These are phyloP conservation scores for Suillus paluster DNA, from an alignment of 768 basidiomycete species.

Conservation along the genomic window DNA sequence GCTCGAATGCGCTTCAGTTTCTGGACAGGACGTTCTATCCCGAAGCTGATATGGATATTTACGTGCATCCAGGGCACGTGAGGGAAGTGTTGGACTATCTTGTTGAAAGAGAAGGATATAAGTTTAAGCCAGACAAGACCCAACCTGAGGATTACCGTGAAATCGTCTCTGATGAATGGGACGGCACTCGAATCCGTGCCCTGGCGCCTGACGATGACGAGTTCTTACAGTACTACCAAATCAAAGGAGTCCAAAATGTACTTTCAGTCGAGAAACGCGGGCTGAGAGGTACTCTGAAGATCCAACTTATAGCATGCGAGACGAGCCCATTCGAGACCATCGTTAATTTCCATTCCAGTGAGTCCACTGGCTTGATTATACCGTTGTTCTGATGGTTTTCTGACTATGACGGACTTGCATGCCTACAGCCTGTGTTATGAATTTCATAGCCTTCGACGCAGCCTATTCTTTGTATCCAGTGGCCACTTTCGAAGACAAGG, in stretches of 20 bases:
- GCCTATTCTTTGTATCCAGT: conserved; percentile 45
- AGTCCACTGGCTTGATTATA: conserved; percentile 12
- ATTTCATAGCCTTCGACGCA: conserved; percentile 41
- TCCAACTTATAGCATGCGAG: conserved; percentile 45
- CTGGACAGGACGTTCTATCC: conserved; percentile 46
- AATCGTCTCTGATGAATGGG: conserved; percentile 16
- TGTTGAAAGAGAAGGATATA: conserved; percentile 27
- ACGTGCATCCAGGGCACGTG: conserved; percentile 34
- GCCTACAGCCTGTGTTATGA: conserved; percentile 45
- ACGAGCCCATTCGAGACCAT: conserved; percentile 40
- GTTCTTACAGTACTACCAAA: conserved; percentile 4
- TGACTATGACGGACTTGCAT: neutral
- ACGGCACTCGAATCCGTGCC: conserved; percentile 5
- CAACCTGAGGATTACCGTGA: conserved; percentile 22
- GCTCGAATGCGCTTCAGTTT: conserved; percentile 53
- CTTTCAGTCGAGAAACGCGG: conserved; percentile 24
- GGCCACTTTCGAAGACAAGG: conserved; percentile 39
- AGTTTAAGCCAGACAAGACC: conserved; percentile 20
- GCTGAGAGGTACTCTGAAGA: conserved; percentile 23
- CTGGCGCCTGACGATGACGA: conserved; percentile 20
- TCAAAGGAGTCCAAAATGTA: conserved; percentile 15
- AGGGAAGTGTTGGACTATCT: conserved; percentile 38
- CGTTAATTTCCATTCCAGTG: conserved; percentile 49
- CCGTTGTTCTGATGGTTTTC: neutral
- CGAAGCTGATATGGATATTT: conserved; percentile 52